These are phyloP conservation scores for Salvia hispanica DNA, from an alignment of 257 asterid species.

Conservation along the genomic window DNA sequence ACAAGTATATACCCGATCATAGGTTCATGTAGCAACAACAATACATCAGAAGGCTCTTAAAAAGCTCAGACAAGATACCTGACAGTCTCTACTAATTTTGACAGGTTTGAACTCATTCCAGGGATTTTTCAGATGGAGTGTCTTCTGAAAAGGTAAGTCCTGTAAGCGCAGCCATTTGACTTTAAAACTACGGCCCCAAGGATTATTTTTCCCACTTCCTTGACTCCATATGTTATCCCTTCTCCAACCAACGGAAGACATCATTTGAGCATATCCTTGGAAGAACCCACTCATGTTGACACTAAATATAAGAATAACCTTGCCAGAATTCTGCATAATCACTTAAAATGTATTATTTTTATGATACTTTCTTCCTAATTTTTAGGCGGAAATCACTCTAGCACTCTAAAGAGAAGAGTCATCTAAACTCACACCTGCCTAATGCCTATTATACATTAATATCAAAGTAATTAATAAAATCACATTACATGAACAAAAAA, in stretches of 20 bases:
- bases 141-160: conserved; percentile 81
- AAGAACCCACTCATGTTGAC: conserved; percentile 97
- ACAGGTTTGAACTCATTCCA: conserved; percentile 89
- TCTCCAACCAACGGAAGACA: conserved; percentile 85
- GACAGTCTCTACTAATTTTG: conserved; percentile 96
- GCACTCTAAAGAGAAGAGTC: conserved; percentile 28
- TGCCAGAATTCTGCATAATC: conserved; percentile 86
- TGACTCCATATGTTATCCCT: conserved; percentile 82
- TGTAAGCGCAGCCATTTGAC: conserved; percentile 80
- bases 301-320: conserved; percentile 93
- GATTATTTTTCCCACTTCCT: conserved; percentile 71
- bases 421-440: conserved; percentile 23
- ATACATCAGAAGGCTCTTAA: conserved; percentile 29
- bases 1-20: conserved; percentile 39
- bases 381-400: conserved; percentile 34
- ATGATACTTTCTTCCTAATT: conserved; percentile 29
- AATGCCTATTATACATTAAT: conserved; percentile 31
- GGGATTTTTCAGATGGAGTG: conserved; percentile 93
- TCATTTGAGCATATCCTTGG: conserved; percentile 99
- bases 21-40: conserved; percentile 18
- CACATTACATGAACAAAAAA: conserved; percentile 45
- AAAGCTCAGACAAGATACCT: conserved; percentile 54
- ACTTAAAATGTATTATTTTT: conserved; percentile 45
- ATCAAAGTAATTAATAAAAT: conserved; percentile 35
- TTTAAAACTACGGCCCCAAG: conserved; percentile 91